These are phyloP conservation scores for Leccinum uliginosum DNA, from an alignment of 768 basidiomycete species.

Conservation along the genomic window DNA sequence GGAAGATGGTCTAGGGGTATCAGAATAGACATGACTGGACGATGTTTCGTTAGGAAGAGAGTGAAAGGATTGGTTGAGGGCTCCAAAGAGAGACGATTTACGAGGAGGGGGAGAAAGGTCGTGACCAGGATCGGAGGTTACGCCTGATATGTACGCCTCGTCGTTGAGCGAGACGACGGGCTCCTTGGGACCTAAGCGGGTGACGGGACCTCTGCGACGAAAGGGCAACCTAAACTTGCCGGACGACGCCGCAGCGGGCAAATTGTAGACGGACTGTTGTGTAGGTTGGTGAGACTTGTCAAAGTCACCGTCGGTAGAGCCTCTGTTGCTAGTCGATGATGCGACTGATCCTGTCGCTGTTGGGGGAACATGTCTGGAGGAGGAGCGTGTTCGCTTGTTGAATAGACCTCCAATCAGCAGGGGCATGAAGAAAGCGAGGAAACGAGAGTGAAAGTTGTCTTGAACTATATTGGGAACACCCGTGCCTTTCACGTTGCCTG, in stretches of 20 bases:
- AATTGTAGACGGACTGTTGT: conserved; percentile 17
- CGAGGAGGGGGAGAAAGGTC: conserved; percentile 54
- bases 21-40: conserved; percentile 14
- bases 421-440: conserved; percentile 16
- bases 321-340: conserved; percentile 13
- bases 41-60: conserved; percentile 52
- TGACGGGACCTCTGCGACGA: conserved; percentile 30
- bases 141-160: conserved; percentile 32
- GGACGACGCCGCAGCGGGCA: conserved; percentile 31
- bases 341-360: conserved; percentile 14
- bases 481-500: conserved; percentile 1
- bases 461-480: background rate
- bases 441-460: background rate
- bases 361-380: background rate
- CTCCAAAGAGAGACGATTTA: conserved; percentile 60
- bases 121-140: conserved; percentile 42
- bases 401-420: conserved; percentile 28
- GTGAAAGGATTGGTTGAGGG: conserved; percentile 51
- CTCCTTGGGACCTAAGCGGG: conserved; percentile 10
- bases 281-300: conserved; percentile 16
- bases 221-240: conserved; percentile 45
- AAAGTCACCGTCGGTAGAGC: conserved; percentile 27
- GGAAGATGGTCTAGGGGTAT: conserved; percentile 22
- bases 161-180: conserved; percentile 20
- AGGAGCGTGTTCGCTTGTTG: conserved; percentile 15